Evolutionary conservation across 2,329 filamentous ascomycete genomes (phyloP).

Genomic region (Aspergillaceae sp.): DNA sequence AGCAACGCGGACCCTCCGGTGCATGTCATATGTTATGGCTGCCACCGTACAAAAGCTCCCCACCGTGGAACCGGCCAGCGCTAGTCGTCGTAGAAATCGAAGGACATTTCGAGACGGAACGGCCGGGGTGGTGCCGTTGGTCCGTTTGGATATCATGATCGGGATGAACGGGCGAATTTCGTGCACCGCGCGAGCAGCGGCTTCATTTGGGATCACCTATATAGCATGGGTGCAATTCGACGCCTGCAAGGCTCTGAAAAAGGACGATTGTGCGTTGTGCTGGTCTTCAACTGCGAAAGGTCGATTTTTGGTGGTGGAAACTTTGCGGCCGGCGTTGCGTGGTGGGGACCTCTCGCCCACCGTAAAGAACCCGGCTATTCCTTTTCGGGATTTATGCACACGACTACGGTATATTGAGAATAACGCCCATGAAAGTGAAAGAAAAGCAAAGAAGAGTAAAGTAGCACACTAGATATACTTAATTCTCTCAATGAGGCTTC

Average conservation of each 20-base stretch:
- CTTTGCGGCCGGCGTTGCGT: not conserved
- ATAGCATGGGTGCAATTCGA: constrained; percentile 6
- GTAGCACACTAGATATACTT: too few relatives aligned
- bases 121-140: constrained; percentile 18
- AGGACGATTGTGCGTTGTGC: not conserved
- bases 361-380: not conserved
- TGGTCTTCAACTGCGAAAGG: not conserved
- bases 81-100: constrained; percentile 29
- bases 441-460: too few relatives aligned
- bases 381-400: not conserved
- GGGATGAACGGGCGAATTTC: constrained; percentile 4
- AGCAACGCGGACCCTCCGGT: constrained; percentile 32
- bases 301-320: not conserved
- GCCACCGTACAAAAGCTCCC: constrained; percentile 35
- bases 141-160: constrained; percentile 26
- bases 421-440: too few relatives aligned
- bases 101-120: constrained; percentile 39
- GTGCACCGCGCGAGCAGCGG: constrained; percentile 18
- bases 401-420: too few relatives aligned
- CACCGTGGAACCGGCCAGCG: constrained; percentile 29
- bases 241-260: not conserved
- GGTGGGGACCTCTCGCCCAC: not conserved
- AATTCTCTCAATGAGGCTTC: too few relatives aligned
- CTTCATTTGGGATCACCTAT: constrained; percentile 7
- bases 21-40: constrained; percentile 35